These are phyloP conservation scores for Dioscorea alata DNA, from an alignment of 106 monocot species.

Conservation along the genomic window DNA sequence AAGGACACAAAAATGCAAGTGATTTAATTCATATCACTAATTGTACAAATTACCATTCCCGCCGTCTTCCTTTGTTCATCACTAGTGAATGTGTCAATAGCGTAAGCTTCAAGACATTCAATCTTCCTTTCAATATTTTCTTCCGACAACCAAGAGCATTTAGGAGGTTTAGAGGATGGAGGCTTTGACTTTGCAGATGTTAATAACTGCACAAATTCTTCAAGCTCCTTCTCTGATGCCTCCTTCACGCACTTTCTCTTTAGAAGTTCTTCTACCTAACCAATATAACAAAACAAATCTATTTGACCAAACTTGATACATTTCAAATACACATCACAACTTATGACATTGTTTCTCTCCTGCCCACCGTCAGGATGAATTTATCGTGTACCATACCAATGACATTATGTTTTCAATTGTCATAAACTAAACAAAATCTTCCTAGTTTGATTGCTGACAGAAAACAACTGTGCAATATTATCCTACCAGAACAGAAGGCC, in stretches of 20 bases:
- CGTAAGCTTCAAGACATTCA: constrained; percentile 76
- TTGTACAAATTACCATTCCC: constrained; percentile 49
- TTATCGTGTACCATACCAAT: too few species aligned
- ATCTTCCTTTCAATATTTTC: constrained; percentile 50
- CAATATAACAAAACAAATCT: not conserved
- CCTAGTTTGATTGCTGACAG: too few species aligned
- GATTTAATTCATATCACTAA: not conserved
- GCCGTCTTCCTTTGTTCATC: constrained; percentile 79
- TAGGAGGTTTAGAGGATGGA: constrained; percentile 51
- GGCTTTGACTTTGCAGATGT: constrained; percentile 54
- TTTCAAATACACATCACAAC: not conserved
- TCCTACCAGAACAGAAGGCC: constrained; percentile 63
- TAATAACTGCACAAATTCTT: constrained; percentile 73
- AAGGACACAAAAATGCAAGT: not conserved
- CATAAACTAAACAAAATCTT: too few species aligned
- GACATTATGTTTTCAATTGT: too few species aligned
- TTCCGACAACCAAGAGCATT: constrained; percentile 60
- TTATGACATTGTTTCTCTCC: too few species aligned
- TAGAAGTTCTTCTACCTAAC: constrained; percentile 81
- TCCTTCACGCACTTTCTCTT: constrained; percentile 53
- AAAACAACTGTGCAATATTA: too few species aligned
- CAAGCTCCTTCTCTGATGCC: constrained; percentile 68
- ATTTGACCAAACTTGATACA: not conserved
- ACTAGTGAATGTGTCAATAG: constrained; percentile 58
- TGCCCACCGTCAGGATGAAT: too few species aligned